phyloP scores from a whole-genome alignment of 352 stramenopile species.

The Phytophthora hybrid region DNA sequence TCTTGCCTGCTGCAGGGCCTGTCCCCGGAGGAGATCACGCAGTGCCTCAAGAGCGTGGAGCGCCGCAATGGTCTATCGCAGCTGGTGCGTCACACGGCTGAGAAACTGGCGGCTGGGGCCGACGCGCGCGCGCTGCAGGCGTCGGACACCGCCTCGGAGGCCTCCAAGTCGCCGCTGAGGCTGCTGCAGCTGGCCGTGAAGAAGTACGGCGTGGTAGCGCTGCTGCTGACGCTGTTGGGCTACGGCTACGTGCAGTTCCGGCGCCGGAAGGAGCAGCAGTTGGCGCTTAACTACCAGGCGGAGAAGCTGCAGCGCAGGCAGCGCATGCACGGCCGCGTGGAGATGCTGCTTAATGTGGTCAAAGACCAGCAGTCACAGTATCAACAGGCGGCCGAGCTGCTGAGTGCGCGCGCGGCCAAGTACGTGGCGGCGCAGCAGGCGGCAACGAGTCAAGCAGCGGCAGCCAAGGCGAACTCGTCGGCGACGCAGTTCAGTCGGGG shows the following conservation, averaged over 20 bases:
- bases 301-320: constrained; percentile 32
- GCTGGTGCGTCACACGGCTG: constrained; percentile 26
- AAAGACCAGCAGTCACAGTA: constrained; percentile 57
- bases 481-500: constrained; percentile 23
- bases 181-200: constrained; percentile 35
- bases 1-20: constrained; percentile 33
- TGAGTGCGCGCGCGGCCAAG: constrained; percentile 34
- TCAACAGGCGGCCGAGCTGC: constrained; percentile 42
- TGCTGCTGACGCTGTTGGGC: constrained; percentile 45
- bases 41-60: constrained; percentile 66
- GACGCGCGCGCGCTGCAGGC: background rate
- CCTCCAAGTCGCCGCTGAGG: constrained; percentile 23
- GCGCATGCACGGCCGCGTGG: constrained; percentile 33
- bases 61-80: constrained; percentile 63
- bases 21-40: constrained; percentile 71
- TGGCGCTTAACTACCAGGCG: constrained; percentile 33
- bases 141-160: background rate
- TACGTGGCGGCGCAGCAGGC: constrained; percentile 33
- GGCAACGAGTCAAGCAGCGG: background rate
- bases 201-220: constrained; percentile 46
- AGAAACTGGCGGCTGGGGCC: constrained; percentile 2
- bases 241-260: constrained; percentile 46
- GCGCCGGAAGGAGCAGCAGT: constrained; percentile 36
- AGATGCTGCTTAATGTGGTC: constrained; percentile 44
- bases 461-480: constrained; percentile 9